phyloP scores from a whole-genome alignment of 139 green algal genomes.

The Chlamydomonas sp. region DNA sequence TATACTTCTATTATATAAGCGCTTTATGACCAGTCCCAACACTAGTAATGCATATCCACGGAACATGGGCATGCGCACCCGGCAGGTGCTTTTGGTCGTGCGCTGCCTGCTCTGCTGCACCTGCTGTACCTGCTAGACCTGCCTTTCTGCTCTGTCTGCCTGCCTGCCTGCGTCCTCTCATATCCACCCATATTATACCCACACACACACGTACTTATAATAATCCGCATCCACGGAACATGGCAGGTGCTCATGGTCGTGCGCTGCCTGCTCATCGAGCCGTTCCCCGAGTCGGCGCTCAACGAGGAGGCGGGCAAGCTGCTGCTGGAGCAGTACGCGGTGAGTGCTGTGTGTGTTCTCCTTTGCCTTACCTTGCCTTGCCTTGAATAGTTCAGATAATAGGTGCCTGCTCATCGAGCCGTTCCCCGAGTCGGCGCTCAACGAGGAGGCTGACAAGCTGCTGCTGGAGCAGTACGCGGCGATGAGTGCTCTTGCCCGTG shows the following conservation, averaged over 20 bases:
- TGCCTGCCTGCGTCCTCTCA: no score
- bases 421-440: constrained; percentile 91
- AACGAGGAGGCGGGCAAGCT: constrained; percentile 97
- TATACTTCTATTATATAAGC: no score
- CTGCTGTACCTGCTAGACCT: no score
- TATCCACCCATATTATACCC: no score
- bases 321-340: constrained; percentile 83
- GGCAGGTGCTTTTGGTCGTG: no score
- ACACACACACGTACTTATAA: background rate
- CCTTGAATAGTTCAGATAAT: constrained; percentile 14
- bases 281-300: constrained; percentile 90
- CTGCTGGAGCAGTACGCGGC: constrained; percentile 82
- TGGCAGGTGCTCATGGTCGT: constrained; percentile 57
- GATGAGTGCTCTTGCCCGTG: no score
- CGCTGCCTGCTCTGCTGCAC: no score
- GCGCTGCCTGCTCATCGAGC: constrained; percentile 93
- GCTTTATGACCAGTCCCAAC: no score
- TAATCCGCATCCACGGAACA: no score
- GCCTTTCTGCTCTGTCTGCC: no score
- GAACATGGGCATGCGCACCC: no score
- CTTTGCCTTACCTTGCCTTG: background rate
- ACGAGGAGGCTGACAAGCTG: constrained; percentile 94
- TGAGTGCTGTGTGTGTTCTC: constrained; percentile 4
- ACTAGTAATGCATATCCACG: no score
- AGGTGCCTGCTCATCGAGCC: constrained; percentile 96